phyloP scores from a whole-genome alignment of 2,329 filamentous ascomycete species.

The Colletotrichum kahawae region DNA sequence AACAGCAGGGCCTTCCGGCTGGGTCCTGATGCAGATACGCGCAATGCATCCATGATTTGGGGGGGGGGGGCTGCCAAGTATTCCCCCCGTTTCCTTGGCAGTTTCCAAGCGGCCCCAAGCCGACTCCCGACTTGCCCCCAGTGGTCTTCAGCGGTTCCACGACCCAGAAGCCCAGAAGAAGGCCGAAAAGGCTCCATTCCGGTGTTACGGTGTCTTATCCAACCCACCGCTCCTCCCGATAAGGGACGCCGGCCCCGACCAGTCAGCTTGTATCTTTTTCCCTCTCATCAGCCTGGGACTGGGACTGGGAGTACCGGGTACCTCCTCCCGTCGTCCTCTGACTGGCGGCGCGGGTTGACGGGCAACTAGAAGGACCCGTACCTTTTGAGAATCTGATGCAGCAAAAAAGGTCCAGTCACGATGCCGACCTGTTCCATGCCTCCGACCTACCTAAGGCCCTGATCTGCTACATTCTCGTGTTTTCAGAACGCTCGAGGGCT shows the following conservation, averaged over 20 bases:
- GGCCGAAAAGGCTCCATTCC: background rate
- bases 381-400: background rate
- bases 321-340: background rate
- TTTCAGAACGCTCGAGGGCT: too few relatives aligned
- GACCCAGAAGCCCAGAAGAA: background rate
- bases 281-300: background rate
- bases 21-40: slow-evolving; percentile 20
- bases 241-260: slow-evolving; percentile 1
- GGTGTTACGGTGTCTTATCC: slow-evolving; percentile 11
- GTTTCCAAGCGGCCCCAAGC: background rate
- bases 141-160: background rate
- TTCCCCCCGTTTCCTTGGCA: background rate
- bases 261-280: slow-evolving; percentile 9
- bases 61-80: slow-evolving; percentile 6
- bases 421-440: background rate
- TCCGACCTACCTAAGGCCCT: background rate
- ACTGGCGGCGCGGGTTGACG: background rate
- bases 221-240: slow-evolving; percentile 9
- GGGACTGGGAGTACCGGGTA: background rate
- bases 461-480: too few relatives aligned
- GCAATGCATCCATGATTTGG: slow-evolving; percentile 13
- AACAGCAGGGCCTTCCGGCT: background rate
- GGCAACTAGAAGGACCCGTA: background rate
- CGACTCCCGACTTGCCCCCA: background rate
- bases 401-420: background rate